Evolutionary conservation across 352 stramenopile species (phyloP).

Genomic region (Globisporangium radiosum): DNA sequence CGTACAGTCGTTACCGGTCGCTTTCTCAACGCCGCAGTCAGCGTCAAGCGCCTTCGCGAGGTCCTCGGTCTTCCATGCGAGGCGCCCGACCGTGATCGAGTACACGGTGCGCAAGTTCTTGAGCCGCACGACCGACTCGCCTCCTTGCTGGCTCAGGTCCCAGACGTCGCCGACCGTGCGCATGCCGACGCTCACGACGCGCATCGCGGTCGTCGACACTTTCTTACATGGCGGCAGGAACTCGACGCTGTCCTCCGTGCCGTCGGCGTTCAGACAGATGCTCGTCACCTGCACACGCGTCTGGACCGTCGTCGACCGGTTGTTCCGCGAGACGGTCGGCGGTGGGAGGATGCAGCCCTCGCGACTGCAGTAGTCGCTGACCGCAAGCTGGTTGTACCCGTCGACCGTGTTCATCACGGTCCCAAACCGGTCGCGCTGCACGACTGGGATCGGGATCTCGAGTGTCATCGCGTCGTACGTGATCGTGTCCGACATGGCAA

Average conservation of each 20-base stretch:
- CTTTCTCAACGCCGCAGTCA: background rate
- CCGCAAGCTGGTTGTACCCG: background rate
- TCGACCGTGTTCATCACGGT: background rate
- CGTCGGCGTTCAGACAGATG: background rate
- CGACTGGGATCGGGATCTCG: slow-evolving; percentile 4
- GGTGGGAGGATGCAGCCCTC: slow-evolving; percentile 1
- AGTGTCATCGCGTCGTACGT: slow-evolving; percentile 18
- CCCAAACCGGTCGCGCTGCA: background rate
- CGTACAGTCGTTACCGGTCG: background rate
- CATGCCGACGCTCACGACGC: slow-evolving; percentile 1
- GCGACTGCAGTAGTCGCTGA: slow-evolving; percentile 1
- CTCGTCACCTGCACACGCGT: background rate
- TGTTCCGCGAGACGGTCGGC: background rate
- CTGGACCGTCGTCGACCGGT: background rate
- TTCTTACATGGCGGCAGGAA: background rate
- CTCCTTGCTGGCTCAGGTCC: background rate
- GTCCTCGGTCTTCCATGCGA: slow-evolving; percentile 6
- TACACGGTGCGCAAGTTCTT: slow-evolving; percentile 3
- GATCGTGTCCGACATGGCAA: slow-evolving; percentile 11
- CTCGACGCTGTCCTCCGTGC: background rate
- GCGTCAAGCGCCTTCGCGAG: background rate
- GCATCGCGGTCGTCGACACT: slow-evolving; percentile 2
- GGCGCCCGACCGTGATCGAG: slow-evolving; percentile 6
- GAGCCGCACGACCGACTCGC: background rate
- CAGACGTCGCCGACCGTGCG: slow-evolving; percentile 1